Base-by-base conservation (phyloP, 495 filamentous ascomycete species). In the Staphylotrichum tortipilum region DNA sequence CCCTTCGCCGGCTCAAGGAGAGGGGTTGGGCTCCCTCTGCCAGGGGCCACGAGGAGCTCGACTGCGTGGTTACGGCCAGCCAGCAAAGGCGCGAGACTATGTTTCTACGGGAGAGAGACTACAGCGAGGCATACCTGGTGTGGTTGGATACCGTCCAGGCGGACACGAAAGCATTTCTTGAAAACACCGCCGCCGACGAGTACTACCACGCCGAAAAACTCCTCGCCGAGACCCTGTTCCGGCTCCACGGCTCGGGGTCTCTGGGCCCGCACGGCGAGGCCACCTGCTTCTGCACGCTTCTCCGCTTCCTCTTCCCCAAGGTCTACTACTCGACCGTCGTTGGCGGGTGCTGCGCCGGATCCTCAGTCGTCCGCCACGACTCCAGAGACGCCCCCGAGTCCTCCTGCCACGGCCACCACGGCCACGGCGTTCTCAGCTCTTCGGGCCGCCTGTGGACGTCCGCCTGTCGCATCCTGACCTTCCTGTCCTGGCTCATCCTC, bases 251-350 rank as follows among this genome's bases (percentile, higher is more conserved):
- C 11, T 11, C 31, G 7, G 12, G 41, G 15, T 4, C 29, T 7
- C 7, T 12, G n/a, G 31, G 40, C 30, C 31, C 11, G 12, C 44
- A 44, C 29, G 24, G 12, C 43, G 42, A 46, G 2, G 26, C 29
- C 10, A 22, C 38, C 44, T 62, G 60, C 49, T 62, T 62, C 52
- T 63, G 57, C 48, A 40, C 46, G 3, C 52, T 60, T 18, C 47
- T 63, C 30, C 36, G 23, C 21, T 50, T 26, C 42, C 50, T 49
- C 40, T 48, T 53, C 17, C 50, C 55, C 8, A 7, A 15, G 3
- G 21, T 42, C 14, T 53, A 59, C 45, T 15, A 44, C 36, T 35
- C 22, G 26, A 43, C 17, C 45, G 12, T 51, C 21, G 12, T 33
- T 23, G 52, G 37, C 15, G 53, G 47, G 17, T 56, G 53, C 42